These are phyloP conservation scores for Simplicillium aogashimaense DNA, from an alignment of 2,329 filamentous ascomycete species.

Conservation along the genomic window DNA sequence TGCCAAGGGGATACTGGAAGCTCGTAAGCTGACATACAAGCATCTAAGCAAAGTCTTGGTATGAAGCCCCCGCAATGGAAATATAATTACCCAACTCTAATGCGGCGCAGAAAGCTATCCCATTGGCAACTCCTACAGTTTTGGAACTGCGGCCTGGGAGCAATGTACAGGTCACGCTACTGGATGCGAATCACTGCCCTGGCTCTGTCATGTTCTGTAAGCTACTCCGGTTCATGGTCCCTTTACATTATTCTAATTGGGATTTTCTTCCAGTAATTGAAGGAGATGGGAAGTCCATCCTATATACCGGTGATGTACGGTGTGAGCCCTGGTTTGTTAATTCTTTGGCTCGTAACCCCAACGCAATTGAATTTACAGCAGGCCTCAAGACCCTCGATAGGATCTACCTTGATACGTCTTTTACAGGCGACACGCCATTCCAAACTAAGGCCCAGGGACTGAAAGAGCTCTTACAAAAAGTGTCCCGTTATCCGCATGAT, in stretches of 20 bases:
- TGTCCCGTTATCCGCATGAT: conserved; percentile 57
- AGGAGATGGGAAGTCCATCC: conserved; percentile 56
- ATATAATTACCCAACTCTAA: not conserved
- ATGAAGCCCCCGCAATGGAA: conserved; percentile 7
- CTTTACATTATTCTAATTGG: not conserved
- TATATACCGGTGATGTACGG: conserved; percentile 86
- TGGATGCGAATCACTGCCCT: conserved; percentile 87
- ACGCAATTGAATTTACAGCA: conserved; percentile 62
- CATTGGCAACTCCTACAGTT: conserved; percentile 66
- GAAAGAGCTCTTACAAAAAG: conserved; percentile 59
- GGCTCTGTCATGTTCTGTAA: conserved; percentile 81
- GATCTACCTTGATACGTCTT: conserved; percentile 85
- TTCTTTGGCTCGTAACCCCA: conserved; percentile 58
- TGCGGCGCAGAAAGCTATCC: conserved; percentile 56
- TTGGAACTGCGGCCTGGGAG: conserved; percentile 64
- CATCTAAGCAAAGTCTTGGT: conserved; percentile 63
- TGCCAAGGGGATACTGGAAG: conserved; percentile 66
- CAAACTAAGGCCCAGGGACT: conserved; percentile 66
- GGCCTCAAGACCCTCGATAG: conserved; percentile 62
- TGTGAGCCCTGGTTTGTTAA: conserved; percentile 83
- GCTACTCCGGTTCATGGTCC: conserved; percentile 17
- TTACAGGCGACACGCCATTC: conserved; percentile 37
- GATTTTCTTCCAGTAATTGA: conserved; percentile 54
- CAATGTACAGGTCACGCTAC: conserved; percentile 68
- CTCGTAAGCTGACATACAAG: conserved; percentile 63